Evolutionary conservation across 1,284 basidiomycete genomes (phyloP).

Genomic region (Lentinula novae-zelandiae): DNA sequence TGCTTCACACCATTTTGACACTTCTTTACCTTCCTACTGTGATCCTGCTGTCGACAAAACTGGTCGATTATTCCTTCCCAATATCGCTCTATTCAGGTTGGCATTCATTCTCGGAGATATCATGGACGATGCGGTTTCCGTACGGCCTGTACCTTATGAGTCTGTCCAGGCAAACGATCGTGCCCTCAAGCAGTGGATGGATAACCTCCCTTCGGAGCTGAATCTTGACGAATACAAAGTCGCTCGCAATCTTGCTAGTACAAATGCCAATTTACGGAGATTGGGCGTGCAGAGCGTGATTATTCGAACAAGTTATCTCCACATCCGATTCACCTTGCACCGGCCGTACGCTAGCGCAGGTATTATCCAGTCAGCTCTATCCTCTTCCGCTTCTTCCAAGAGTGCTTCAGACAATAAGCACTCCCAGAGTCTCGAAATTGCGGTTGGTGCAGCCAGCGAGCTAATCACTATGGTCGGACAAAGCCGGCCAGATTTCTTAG

Average conservation of each 20-base stretch:
- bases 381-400: slow-evolving; percentile 21
- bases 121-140: slow-evolving; percentile 77
- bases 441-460: slow-evolving; percentile 69
- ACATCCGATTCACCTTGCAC: slow-evolving; percentile 79
- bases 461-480: slow-evolving; percentile 71
- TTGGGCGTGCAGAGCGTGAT: slow-evolving; percentile 75
- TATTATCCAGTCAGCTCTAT: slow-evolving; percentile 20
- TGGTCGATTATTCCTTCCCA: slow-evolving; percentile 64
- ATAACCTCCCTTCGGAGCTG: slow-evolving; percentile 64
- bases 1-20: slow-evolving; percentile 77
- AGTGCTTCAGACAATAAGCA: slow-evolving; percentile 40
- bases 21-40: slow-evolving; percentile 62
- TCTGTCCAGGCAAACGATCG: slow-evolving; percentile 69
- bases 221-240: slow-evolving; percentile 71
- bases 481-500: slow-evolving; percentile 66
- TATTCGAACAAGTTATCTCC: slow-evolving; percentile 68
- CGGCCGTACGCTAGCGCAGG: slow-evolving; percentile 62
- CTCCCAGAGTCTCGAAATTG: slow-evolving; percentile 62
- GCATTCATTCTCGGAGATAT: slow-evolving; percentile 77
- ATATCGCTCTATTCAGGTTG: slow-evolving; percentile 69
- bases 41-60: slow-evolving; percentile 56
- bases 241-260: slow-evolving; percentile 62
- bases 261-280: slow-evolving; percentile 50
- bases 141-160: slow-evolving; percentile 69
- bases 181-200: slow-evolving; percentile 66